A percentile compares a stretch with the other conserved stretches of the same genome.
Conservation (phyloP, 305 asterid genomes). For the Fraxinus sp. region DNA sequence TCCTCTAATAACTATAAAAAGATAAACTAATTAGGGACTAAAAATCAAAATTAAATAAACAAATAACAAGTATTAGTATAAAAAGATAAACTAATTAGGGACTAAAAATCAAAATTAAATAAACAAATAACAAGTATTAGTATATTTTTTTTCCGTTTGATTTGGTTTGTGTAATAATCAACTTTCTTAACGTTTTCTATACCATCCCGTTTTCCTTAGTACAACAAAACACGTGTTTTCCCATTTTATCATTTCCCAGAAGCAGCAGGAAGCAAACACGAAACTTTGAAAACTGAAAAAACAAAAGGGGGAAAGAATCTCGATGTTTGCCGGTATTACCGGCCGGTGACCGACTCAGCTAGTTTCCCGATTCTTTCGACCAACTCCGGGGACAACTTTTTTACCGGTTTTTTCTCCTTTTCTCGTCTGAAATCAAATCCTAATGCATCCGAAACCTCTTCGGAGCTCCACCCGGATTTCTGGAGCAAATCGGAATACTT, state of each 20-base stretch:
- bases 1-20: neutral
- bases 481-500: constrained; percentile 81
- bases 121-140: neutral
- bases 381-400: constrained; percentile 68
- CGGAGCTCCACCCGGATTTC: constrained; percentile 95
- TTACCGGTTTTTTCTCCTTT: constrained; percentile 61
- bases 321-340: constrained; percentile 49
- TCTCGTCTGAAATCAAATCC: constrained; percentile 77
- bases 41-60: too few species aligned
- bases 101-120: too few species aligned
- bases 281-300: constrained; percentile 42
- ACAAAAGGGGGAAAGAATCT: constrained; percentile 35
- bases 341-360: constrained; percentile 67
- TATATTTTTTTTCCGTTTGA: neutral
- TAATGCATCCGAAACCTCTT: constrained; percentile 82
- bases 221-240: constrained; percentile 23
- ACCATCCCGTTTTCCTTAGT: neutral
- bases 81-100: neutral
- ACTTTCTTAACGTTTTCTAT: neutral
- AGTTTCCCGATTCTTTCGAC: constrained; percentile 68
- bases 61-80: neutral
- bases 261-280: constrained; percentile 47
- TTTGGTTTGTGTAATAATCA: neutral
- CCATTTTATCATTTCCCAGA: constrained; percentile 26
- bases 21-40: too few species aligned